phyloP scores from a whole-genome alignment of 176 grass and related monocot species.

The Chrysopogon serrulatus region DNA sequence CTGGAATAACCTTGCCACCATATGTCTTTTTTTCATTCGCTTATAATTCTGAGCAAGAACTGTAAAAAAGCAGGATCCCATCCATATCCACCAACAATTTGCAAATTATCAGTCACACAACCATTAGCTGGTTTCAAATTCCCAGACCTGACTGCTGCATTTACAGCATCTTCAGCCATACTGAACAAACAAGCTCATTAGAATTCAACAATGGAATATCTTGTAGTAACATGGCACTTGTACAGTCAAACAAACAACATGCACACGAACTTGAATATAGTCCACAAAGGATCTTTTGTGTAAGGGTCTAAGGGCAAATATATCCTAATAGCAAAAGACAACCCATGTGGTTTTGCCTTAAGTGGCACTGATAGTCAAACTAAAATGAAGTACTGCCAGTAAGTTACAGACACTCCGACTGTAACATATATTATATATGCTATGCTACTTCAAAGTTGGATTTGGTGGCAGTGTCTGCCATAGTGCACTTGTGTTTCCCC shows the following conservation, averaged over 20 bases:
- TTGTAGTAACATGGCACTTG: neutral
- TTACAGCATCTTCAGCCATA: constrained; percentile 96
- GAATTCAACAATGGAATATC: neutral
- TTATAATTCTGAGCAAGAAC: constrained; percentile 78
- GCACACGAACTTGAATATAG: neutral
- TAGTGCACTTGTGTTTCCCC: neutral
- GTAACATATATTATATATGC: neutral
- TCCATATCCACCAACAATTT: constrained; percentile 77
- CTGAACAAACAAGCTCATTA: constrained; percentile 44
- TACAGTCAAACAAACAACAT: neutral
- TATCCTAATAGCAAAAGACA: neutral
- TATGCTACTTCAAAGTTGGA: neutral
- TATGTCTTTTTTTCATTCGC: constrained; percentile 81
- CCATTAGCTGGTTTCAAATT: constrained; percentile 74
- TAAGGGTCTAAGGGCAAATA: neutral
- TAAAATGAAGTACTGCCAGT: neutral
- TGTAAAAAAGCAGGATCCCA: constrained; percentile 83
- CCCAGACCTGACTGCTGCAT: constrained; percentile 75
- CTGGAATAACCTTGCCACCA: constrained; percentile 89
- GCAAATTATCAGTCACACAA: constrained; percentile 82
- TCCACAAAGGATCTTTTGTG: neutral
- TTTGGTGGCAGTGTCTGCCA: neutral
- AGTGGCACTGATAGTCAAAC: neutral
- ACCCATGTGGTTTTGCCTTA: neutral
- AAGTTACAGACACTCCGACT: neutral